phyloP scores from a whole-genome alignment of 2,329 filamentous ascomycete species.

The Cercospora zeina region DNA sequence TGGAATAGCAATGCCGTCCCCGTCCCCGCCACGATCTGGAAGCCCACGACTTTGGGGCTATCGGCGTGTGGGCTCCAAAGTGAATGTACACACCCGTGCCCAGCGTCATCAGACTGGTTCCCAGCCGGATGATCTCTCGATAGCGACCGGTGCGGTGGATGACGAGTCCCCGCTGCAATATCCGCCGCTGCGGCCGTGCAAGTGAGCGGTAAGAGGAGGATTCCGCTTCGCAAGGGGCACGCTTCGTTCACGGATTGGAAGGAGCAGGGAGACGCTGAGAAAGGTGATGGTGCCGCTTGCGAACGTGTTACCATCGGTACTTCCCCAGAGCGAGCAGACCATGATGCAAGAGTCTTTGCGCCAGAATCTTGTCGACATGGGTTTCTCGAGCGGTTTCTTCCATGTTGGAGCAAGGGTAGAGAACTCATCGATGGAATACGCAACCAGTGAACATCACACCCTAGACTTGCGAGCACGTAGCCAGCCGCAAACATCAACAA shows the following conservation, averaged over 20 bases:
- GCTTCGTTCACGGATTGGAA: conserved; percentile 67
- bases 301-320: too few relatives aligned
- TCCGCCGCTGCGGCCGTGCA: conserved; percentile 48
- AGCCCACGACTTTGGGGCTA: conserved; percentile 42
- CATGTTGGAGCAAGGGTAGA: too few relatives aligned
- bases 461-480: conserved; percentile 51
- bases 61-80: neutral
- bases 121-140: conserved; percentile 43
- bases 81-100: conserved; percentile 45
- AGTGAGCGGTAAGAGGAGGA: conserved; percentile 63
- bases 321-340: too few relatives aligned
- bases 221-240: conserved; percentile 58
- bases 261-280: conserved; percentile 57
- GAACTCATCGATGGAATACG: neutral
- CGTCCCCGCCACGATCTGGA: conserved; percentile 53
- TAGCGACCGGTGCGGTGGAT: conserved; percentile 55
- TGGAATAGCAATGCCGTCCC: conserved; percentile 57
- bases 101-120: conserved; percentile 46
- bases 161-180: conserved; percentile 50
- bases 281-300: neutral
- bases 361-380: too few relatives aligned
- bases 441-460: neutral
- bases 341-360: too few relatives aligned
- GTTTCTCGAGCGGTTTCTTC: too few relatives aligned
- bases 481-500: neutral